Base-by-base conservation (phyloP, 2,329 filamentous ascomycete genomes). In the Penicillium sp. region DNA sequence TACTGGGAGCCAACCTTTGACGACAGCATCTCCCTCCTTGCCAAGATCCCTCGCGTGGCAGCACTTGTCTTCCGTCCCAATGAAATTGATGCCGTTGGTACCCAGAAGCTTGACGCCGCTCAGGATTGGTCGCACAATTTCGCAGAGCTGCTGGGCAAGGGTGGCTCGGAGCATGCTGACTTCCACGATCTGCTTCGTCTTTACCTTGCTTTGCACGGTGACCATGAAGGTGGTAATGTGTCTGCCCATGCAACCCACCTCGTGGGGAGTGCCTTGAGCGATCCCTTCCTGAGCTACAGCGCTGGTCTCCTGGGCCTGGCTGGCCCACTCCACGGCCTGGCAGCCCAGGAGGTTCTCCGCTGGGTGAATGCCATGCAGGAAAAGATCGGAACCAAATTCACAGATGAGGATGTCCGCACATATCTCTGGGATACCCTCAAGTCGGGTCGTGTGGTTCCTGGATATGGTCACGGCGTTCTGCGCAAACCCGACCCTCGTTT, bases 61-160 rank as follows among this genome's bases (percentile, higher is more conserved):
- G 94, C 94, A 56, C 95, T 96, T 77, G 97, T 99, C 70, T 97
- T 99, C 82, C 91, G 96, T 81, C 91, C 60, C 90, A 94, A 83
- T 80, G 84, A 71, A 77, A 81, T 65, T 85, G 92, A 72, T 86
- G 88, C 68, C 79, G 89, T 62, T 80, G 96, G 59, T 86, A 90
- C 9, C 84, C 87, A 65, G 79, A 89, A 73, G 80, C 69, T 95
- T 47, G 92, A 99, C 67, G 76, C 85, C 55, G 82, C 88, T 64
- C 90, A 97, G 77, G 94, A 99, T 77, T 99, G 94, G 94, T 88
- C 92, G 0, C 96, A 97, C 82, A 99, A 99, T 82, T 99, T 97
- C 69, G 94, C 94, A 44, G 90, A 91, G 62, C 91, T 97, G 86
- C 84, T 97, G 51, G 93, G 93, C 69, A 96, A 95, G 79, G 85